Evolutionary conservation across 2,329 filamentous ascomycete genomes (phyloP).

Genomic region (Paecilomyces formosus): DNA sequence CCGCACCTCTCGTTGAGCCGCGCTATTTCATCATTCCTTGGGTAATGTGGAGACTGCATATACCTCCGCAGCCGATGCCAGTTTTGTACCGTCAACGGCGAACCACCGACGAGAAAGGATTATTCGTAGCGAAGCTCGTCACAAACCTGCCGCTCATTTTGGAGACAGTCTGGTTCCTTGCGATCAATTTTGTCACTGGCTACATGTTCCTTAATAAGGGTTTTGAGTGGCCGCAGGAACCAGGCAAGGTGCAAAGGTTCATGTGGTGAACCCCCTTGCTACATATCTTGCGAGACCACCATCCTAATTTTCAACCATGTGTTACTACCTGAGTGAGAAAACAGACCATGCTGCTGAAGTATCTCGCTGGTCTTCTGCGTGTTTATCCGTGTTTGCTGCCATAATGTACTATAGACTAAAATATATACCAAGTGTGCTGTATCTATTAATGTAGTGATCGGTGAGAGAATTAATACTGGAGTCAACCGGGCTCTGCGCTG

Average conservation of each 20-base stretch:
- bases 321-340: not conserved
- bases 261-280: conserved; percentile 42
- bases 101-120: conserved; percentile 13
- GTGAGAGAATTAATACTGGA: not conserved
- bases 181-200: conserved; percentile 45
- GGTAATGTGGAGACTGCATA: conserved; percentile 81
- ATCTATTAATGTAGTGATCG: too few relatives aligned
- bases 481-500: not conserved
- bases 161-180: conserved; percentile 52
- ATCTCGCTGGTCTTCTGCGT: not conserved
- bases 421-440: not conserved
- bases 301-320: not conserved
- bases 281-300: not conserved
- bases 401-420: not conserved
- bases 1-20: conserved; percentile 87
- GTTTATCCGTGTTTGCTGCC: not conserved
- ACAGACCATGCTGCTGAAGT: not conserved
- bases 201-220: conserved; percentile 51
- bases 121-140: conserved; percentile 17
- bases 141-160: conserved; percentile 28
- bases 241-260: conserved; percentile 51
- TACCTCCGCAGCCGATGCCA: conserved; percentile 46
- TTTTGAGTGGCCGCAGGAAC: conserved; percentile 53
- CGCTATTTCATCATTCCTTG: conserved; percentile 94
- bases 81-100: conserved; percentile 19